These are phyloP conservation scores for Cercophora samala DNA, from an alignment of 495 filamentous ascomycete species.

Conservation along the genomic window DNA sequence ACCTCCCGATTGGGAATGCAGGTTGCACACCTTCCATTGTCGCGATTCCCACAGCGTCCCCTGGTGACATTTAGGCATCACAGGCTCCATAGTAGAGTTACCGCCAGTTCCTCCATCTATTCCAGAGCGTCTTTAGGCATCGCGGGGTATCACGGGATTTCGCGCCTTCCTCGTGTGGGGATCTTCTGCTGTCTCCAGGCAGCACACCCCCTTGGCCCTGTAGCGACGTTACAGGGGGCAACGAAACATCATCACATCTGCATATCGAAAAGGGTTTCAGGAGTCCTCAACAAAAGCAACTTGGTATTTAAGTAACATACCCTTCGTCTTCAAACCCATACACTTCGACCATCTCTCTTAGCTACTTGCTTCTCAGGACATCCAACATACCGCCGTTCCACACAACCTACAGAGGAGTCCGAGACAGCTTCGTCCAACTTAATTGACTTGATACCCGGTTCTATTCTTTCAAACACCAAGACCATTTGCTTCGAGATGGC, in stretches of 20 bases:
- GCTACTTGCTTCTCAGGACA: not conserved
- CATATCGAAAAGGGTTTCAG: not conserved
- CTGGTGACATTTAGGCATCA: constrained; percentile 3
- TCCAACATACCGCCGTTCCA: not conserved
- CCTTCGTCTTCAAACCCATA: not conserved
- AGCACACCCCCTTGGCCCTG: constrained; percentile 15
- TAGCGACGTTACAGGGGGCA: not conserved
- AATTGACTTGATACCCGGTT: not conserved
- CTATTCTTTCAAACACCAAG: not conserved
- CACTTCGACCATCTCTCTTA: not conserved
- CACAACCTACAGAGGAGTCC: not conserved
- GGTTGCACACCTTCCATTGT: not conserved
- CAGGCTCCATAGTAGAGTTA: not conserved
- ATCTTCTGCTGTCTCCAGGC: constrained; percentile 10
- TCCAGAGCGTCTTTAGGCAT: not conserved
- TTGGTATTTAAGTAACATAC: not conserved
- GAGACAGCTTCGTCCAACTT: not conserved
- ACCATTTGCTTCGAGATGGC: constrained; percentile 31
- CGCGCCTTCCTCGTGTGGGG: constrained; percentile 21
- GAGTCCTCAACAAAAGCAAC: not conserved
- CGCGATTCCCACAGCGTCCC: not conserved
- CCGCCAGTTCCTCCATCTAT: not conserved
- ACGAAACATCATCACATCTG: not conserved
- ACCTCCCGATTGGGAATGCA: constrained; percentile 5
- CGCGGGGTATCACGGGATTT: constrained; percentile 22